Evolutionary conservation across 2,329 filamentous ascomycete species (phyloP).

Genomic region (Talaromyces atroroseus): DNA sequence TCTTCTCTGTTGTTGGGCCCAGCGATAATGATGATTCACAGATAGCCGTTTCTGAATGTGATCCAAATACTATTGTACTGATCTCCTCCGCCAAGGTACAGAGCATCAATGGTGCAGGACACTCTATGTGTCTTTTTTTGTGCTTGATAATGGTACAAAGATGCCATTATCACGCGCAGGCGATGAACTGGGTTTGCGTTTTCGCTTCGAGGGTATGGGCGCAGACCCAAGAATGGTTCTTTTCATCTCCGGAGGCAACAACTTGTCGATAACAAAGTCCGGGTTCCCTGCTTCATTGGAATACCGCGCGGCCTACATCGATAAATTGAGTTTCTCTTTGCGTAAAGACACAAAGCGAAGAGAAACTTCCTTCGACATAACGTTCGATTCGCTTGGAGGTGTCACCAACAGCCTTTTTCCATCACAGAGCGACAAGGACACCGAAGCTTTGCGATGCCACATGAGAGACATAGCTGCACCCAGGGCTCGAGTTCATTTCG

Average conservation of each 20-base stretch:
- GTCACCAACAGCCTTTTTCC: background rate
- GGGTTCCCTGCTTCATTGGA: background rate
- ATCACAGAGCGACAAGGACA: background rate
- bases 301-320: background rate
- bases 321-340: background rate
- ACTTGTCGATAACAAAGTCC: background rate
- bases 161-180: background rate
- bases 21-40: too few relatives aligned
- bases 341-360: background rate
- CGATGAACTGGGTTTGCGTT: background rate
- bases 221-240: background rate
- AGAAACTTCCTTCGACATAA: background rate
- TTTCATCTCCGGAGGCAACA: background rate
- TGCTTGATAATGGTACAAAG: background rate
- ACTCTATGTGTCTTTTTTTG: background rate
- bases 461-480: background rate
- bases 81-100: background rate
- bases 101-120: background rate
- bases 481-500: background rate
- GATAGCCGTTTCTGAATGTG: too few relatives aligned
- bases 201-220: background rate
- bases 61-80: too few relatives aligned
- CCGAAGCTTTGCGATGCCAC: background rate
- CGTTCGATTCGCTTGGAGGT: background rate
- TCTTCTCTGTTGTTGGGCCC: too few relatives aligned